Evolutionary conservation across 306 rosid genomes (phyloP), one percentile per base, ranked within the genome.

Genomic region (Lithocarpus polystachyus): DNA sequence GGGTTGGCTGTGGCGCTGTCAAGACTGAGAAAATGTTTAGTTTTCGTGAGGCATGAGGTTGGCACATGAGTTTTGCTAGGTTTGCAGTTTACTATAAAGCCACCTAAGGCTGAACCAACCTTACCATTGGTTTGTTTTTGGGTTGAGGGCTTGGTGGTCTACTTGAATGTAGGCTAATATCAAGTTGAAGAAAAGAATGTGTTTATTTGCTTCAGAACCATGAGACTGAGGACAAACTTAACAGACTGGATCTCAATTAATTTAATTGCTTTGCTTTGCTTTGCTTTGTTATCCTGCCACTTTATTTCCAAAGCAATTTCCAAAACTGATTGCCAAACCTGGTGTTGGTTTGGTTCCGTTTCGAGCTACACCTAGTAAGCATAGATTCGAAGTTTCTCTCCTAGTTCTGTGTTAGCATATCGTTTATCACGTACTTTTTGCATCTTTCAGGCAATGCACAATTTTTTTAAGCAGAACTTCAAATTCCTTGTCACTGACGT

Each of bases 401-500:
- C 51, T 31, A 29, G 24, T 68, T 19, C 8, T 4, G 20, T 68
- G 13, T 68, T 68, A 19, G 11, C 26, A 6, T 60, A 14, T 59
- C 40, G 61, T 29, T 71, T 9, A 20, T 70, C 65, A 57, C 59
- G 31, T 68, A 48, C 56, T 77, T 77, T 84, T 83, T 74, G 31
- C 40, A 52, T 82, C 68, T 82, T 78, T 79, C 94, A 95, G 99
- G 98, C 82, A 73, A 79, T 92, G 76, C 99, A 95, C 81, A 86
- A 88, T 82, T 95, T 95, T 89, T 86, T 92, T 53, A 95, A 90
- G 92, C 88, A 87, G 79, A 87, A 90, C 85, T 91, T 95, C 61
- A 92, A 91, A 87, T 92, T 92, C 84, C 94, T 95, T 67, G 97
- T 95, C 71, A 87, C 98, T 0, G 99, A 95, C 60, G 84, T 92